Base-by-base conservation (phyloP, 2,329 filamentous ascomycete species). In the Colletotrichum sp. region DNA sequence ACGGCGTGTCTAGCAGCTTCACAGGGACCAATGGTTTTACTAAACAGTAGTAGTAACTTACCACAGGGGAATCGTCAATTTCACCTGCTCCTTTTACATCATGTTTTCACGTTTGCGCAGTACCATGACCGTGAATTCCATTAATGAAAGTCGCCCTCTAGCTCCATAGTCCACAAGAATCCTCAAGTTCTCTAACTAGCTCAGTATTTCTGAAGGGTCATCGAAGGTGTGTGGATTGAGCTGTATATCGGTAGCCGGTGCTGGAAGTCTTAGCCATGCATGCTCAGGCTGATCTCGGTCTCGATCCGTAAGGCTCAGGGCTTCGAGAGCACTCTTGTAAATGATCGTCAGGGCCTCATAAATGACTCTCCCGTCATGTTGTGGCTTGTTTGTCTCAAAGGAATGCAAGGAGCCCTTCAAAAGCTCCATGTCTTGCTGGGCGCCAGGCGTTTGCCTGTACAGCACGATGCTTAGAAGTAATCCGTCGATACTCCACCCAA, bases 201-300 rank as follows among this genome's bases (percentile, higher is more conserved):
- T 36, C 34, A 36, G 34, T n/a, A n/a, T n/a, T n/a, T n/a, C n/a
- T n/a, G n/a, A n/a, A n/a, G n/a, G n/a, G n/a, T n/a, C n/a, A n/a
- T n/a, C n/a, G n/a, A n/a, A n/a, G n/a, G n/a, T n/a, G n/a, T n/a
- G n/a, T 36, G 34, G 34, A 36, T 16, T 39, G 36, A 39, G 36
- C 0, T 39, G 4, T 19, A 39, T 0, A 9, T 8, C 0, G 0
- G 36, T 9, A 9, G 36, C 0, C 0, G 36, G 16, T 1, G 0
- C 39, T 0, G 39, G 19, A 44, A 44, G 39, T 6, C 39, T 44
- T 52, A 0, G 0, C 44, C 11, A 52, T 52, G 44, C n/a, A 52
- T 0, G 6, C 0, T 13, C n/a, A 49, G 11, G 9, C 44, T 52
- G 12, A 2, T 52, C 44, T 3, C 0, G 44, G 11, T 13, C 8